A percentile compares a stretch with the other conserved stretches of the same genome.
These are phyloP conservation scores for Paecilomyces sp. DNA, from an alignment of 2,329 filamentous ascomycete species.

Conservation along the genomic window DNA sequence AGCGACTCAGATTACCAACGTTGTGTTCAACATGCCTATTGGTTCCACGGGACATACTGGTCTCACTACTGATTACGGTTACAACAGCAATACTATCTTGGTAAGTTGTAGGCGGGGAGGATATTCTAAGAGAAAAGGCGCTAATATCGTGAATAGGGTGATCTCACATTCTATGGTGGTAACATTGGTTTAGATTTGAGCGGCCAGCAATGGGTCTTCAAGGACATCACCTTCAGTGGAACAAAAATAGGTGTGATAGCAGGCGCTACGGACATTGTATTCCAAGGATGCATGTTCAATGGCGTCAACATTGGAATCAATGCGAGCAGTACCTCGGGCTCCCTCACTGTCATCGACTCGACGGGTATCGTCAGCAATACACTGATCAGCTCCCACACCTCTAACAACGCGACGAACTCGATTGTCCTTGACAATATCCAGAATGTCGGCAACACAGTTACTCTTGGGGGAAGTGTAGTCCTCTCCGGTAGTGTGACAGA, in stretches of 20 bases:
- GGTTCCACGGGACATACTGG: constrained; percentile 20
- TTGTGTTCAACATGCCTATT: constrained; percentile 25
- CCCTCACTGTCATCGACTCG: constrained; percentile 22
- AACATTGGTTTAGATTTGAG: constrained; percentile 20
- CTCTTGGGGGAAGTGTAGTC: constrained; percentile 15
- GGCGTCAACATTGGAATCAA: constrained; percentile 20
- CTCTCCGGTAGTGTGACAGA: constrained; percentile 15
- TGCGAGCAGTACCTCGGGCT: constrained; percentile 20
- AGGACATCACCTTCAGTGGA: constrained; percentile 51
- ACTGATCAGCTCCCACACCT: constrained; percentile 19
- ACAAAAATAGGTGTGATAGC: constrained; percentile 47
- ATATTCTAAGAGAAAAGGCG: background rate
- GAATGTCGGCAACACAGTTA: constrained; percentile 19
- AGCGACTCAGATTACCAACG: constrained; percentile 23
- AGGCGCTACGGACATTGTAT: constrained; percentile 20
- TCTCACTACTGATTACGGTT: constrained; percentile 7
- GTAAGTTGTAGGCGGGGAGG: background rate
- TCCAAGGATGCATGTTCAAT: constrained; percentile 20
- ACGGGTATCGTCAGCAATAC: constrained; percentile 15
- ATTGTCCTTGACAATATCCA: constrained; percentile 19
- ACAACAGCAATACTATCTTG: constrained; percentile 8
- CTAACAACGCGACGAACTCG: constrained; percentile 22
- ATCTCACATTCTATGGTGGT: constrained; percentile 17
- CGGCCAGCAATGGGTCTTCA: constrained; percentile 32
- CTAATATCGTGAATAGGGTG: background rate